Conservation (phyloP, 169 alveolate genomes). For the Prorocentrum cordatum region DNA sequence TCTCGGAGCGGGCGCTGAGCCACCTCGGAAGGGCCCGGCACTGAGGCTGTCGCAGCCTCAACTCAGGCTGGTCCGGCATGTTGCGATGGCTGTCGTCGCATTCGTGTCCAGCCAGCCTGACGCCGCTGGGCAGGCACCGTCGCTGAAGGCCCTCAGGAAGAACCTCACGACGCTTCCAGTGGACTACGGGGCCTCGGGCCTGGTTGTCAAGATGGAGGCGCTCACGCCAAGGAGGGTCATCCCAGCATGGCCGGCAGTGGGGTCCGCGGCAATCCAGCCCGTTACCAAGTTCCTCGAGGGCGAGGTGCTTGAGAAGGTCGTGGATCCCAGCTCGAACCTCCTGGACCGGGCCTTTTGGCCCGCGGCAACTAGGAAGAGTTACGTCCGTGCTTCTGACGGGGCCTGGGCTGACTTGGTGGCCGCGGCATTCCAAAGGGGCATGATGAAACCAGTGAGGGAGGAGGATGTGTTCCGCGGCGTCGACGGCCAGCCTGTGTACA, state of each 20-base stretch:
- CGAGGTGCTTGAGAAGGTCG: background rate
- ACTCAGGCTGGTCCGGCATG: no score
- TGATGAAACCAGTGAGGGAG: background rate
- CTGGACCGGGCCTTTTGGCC: background rate
- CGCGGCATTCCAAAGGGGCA: background rate
- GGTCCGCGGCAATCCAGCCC: background rate
- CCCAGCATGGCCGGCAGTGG: background rate
- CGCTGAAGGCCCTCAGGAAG: no score
- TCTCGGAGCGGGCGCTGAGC: no score
- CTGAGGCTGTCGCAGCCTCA: no score
- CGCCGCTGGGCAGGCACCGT: no score
- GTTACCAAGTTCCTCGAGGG: background rate
- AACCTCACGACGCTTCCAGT: no score
- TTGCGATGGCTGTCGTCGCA: no score
- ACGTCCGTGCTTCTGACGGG: background rate
- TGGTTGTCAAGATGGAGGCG: no score
- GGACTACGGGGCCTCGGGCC: no score
- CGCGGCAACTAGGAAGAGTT: background rate
- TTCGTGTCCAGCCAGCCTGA: no score
- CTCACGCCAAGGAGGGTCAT: no score
- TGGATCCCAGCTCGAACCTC: background rate
- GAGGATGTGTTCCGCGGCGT: background rate
- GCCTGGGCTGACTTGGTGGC: background rate
- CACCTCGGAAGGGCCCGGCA: no score
- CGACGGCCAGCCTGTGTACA: background rate